These are phyloP conservation scores for Nematodospora valgi DNA, from an alignment of 805 yeast species.

Conservation along the genomic window DNA sequence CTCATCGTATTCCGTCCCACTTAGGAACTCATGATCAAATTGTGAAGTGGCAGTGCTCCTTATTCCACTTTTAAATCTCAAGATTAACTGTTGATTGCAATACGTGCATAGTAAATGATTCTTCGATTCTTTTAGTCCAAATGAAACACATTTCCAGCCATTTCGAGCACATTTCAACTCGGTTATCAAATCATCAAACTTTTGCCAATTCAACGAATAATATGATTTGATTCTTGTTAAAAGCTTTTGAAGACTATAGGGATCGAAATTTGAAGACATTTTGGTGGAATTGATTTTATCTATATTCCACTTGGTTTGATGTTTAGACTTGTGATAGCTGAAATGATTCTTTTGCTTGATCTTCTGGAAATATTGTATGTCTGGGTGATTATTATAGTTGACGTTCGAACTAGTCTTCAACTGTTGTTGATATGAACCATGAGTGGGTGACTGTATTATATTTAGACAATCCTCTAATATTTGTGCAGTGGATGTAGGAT, in stretches of 20 bases:
- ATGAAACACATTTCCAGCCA: constrained; percentile 51
- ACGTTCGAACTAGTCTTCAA: neutral
- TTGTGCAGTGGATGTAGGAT: constrained; percentile 15
- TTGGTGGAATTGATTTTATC: constrained; percentile 13
- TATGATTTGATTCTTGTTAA: constrained; percentile 42
- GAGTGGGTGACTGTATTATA: constrained; percentile 15
- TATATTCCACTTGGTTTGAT: constrained; percentile 6
- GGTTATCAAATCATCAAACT: constrained; percentile 19
- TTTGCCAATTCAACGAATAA: constrained; percentile 46
- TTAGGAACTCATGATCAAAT: constrained; percentile 5
- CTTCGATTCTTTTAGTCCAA: constrained; percentile 18
- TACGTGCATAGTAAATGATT: constrained; percentile 33
- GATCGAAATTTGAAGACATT: constrained; percentile 30
- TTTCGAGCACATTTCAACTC: constrained; percentile 48
- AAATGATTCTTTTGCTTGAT: constrained; percentile 35
- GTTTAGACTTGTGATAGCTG: constrained; percentile 31
- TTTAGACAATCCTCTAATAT: constrained; percentile 24
- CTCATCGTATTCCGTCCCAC: constrained; percentile 4
- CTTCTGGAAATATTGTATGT: constrained; percentile 34
- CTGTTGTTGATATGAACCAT: constrained; percentile 11
- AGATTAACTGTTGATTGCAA: constrained; percentile 26
- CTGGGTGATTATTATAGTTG: constrained; percentile 26
- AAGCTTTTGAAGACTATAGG: constrained; percentile 33
- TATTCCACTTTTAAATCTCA: constrained; percentile 23
- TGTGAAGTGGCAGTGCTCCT: constrained; percentile 13